Evolutionary conservation across 805 yeast genomes (phyloP), one percentile per base, ranked within the genome.

Genomic region (Zygoascus ofunaensis): DNA sequence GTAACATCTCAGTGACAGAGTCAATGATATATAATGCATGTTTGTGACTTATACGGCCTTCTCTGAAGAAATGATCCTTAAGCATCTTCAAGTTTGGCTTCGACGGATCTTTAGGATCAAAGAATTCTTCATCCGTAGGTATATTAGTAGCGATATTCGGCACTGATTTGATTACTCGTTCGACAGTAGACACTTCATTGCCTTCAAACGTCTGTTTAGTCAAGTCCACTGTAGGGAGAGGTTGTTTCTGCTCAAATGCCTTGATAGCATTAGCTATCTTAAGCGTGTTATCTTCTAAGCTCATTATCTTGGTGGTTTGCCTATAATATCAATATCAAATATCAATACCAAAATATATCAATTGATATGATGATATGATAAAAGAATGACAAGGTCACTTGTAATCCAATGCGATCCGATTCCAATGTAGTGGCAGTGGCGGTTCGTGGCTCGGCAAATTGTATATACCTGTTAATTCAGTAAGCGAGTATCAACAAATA

Each of bases 21-120:
- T 66, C 59, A 35, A 90, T 59, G 43, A 90, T 89, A 37, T 68
- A 69, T 37, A 80, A 54, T 0, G 85, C 86, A 60, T 90, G 97
- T 8, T 69, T 68, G 44, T 79, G 80, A 12, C 73, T 69, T 34
- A 90, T 66, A 45, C 95, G 72, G 2, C 98, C 97, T 62, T 92
- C 97, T 34, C 72, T 68, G 51, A 71, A 66, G 53, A 89, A 82
- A 64, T 87, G 96, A 21, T 78, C 73, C 51, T 74, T 78, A 45
- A 92, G 63, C 55, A 84, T 83, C 35, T 66, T 76, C 53, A 79
- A 73, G 57, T 87, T 76, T 8, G 97, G 97, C 47, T 77, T 64
- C 14, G 50, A 51, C 4, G 53, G 58, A 1, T 86, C 87, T 43
- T 72, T 70, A 3, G 66, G 62, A 34, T 60, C 60, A 55, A 87